Percentiles rank a stretch among this genome's conserved stretches.
Conservation (phyloP, 768 basidiomycete species). For the Lactarius deliciosus region DNA sequence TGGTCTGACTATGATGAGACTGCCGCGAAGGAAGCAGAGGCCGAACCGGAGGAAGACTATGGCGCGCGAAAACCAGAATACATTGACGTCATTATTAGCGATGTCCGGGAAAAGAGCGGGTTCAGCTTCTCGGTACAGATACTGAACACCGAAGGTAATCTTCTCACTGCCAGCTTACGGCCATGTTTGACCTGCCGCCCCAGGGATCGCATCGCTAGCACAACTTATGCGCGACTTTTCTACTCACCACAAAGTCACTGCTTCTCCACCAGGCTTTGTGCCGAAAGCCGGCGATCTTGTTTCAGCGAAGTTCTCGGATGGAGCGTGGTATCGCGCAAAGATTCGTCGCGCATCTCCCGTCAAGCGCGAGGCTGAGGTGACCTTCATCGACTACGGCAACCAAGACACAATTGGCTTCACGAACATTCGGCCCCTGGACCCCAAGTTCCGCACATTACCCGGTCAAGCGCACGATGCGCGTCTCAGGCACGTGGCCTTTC, state of each 20-base stretch:
- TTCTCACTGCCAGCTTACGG: neutral
- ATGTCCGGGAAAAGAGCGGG: slow-evolving; percentile 69
- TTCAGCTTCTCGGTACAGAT: slow-evolving; percentile 93
- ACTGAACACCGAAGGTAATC: slow-evolving; percentile 82
- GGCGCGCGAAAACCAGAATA: slow-evolving; percentile 77
- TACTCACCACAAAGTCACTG: slow-evolving; percentile 70
- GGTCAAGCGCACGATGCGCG: slow-evolving; percentile 96
- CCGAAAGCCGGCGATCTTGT: slow-evolving; percentile 89
- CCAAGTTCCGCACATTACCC: slow-evolving; percentile 84
- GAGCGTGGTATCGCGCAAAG: slow-evolving; percentile 94
- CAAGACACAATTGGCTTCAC: slow-evolving; percentile 83
- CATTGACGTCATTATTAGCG: slow-evolving; percentile 89
- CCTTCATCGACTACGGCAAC: slow-evolving; percentile 96
- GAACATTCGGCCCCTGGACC: slow-evolving; percentile 85
- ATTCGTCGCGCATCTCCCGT: slow-evolving; percentile 81
- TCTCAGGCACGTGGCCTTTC: slow-evolving; percentile 56
- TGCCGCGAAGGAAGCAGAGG: slow-evolving; percentile 56
- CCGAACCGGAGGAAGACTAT: slow-evolving; percentile 44
- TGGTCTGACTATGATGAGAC: slow-evolving; percentile 85
- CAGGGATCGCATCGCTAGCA: slow-evolving; percentile 89
- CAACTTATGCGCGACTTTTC: slow-evolving; percentile 95
- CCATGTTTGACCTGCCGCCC: neutral
- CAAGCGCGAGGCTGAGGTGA: slow-evolving; percentile 93
- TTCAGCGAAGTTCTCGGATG: slow-evolving; percentile 92
- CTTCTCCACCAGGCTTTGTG: slow-evolving; percentile 62